phyloP scores from a whole-genome alignment of 2,329 filamentous ascomycete genomes.

The Epichloe scottii region DNA sequence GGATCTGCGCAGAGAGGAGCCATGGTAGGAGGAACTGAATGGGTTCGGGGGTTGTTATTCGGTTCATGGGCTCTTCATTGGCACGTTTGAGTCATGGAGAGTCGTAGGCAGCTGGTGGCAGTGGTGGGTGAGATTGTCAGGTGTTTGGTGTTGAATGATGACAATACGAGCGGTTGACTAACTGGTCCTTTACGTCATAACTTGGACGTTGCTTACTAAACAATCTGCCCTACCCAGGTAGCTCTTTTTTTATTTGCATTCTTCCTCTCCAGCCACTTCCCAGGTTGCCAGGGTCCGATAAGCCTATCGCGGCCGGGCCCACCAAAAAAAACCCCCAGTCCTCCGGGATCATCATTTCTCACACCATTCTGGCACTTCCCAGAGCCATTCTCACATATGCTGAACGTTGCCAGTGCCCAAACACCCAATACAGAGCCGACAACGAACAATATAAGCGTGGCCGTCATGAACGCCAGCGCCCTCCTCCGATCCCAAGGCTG shows the following conservation, averaged over 20 bases:
- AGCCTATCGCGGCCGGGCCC: not conserved
- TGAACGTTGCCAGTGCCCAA: too few relatives aligned
- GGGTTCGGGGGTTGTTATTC: not conserved
- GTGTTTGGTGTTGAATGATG: too few relatives aligned
- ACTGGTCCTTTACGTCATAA: not conserved
- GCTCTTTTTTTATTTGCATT: too few relatives aligned
- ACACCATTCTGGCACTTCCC: not conserved
- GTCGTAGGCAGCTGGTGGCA: too few relatives aligned
- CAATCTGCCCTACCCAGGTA: too few relatives aligned
- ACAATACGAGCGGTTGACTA: too few relatives aligned
- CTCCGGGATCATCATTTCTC: not conserved
- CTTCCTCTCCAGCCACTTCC: not conserved
- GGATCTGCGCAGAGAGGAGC: constrained; percentile 42
- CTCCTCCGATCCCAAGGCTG: constrained; percentile 80
- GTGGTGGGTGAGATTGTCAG: too few relatives aligned
- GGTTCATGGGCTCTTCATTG: not conserved
- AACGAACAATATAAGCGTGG: not conserved
- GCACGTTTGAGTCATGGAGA: not conserved
- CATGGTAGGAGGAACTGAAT: constrained; percentile 23
- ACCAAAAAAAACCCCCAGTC: not conserved
- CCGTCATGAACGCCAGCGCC: constrained; percentile 66
- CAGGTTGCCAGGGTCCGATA: not conserved
- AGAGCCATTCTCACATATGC: not conserved
- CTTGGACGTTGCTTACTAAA: too few relatives aligned
- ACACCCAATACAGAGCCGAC: not conserved